Percentiles rank a stretch among this genome's conserved stretches.
Evolutionary conservation across 2,329 filamentous ascomycete genomes (phyloP).

Genomic region (Venturiaceae sp.): DNA sequence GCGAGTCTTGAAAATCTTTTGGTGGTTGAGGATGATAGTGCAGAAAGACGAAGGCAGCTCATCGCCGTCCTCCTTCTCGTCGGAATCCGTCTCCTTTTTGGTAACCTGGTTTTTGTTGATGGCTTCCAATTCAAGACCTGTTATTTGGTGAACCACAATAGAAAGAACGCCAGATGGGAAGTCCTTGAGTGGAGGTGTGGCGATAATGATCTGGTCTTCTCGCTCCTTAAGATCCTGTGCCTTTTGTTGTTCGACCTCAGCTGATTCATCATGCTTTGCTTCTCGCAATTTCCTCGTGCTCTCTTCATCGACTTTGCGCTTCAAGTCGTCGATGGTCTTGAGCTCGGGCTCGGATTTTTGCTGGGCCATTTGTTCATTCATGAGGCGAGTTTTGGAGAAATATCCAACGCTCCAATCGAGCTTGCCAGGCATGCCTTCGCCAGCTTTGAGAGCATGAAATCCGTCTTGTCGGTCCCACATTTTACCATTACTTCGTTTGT

Average conservation of each 20-base stretch:
- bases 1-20: slow-evolving; percentile 57
- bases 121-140: slow-evolving; percentile 52
- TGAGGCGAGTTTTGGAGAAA: slow-evolving; percentile 57
- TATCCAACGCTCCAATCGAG: slow-evolving; percentile 63
- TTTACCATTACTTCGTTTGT: slow-evolving; percentile 47
- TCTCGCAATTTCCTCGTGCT: slow-evolving; percentile 58
- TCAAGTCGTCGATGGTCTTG: slow-evolving; percentile 47
- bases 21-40: slow-evolving; percentile 64
- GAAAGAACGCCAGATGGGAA: slow-evolving; percentile 59
- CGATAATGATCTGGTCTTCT: slow-evolving; percentile 55
- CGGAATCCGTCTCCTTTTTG: slow-evolving; percentile 41
- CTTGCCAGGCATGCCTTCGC: slow-evolving; percentile 59
- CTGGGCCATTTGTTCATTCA: slow-evolving; percentile 48
- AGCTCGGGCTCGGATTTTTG: slow-evolving; percentile 53
- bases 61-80: slow-evolving; percentile 51
- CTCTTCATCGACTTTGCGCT: slow-evolving; percentile 41
- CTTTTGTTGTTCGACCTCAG: slow-evolving; percentile 59
- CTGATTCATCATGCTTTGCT: slow-evolving; percentile 47
- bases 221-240: slow-evolving; percentile 51
- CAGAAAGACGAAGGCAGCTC: slow-evolving; percentile 62
- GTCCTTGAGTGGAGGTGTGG: slow-evolving; percentile 52
- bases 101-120: slow-evolving; percentile 45
- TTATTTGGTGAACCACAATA: slow-evolving; percentile 65
- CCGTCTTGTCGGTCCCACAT: slow-evolving; percentile 56
- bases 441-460: slow-evolving; percentile 54